Base-by-base conservation (phyloP, 805 yeast genomes). In the Sugiyamaella valdiviana region DNA sequence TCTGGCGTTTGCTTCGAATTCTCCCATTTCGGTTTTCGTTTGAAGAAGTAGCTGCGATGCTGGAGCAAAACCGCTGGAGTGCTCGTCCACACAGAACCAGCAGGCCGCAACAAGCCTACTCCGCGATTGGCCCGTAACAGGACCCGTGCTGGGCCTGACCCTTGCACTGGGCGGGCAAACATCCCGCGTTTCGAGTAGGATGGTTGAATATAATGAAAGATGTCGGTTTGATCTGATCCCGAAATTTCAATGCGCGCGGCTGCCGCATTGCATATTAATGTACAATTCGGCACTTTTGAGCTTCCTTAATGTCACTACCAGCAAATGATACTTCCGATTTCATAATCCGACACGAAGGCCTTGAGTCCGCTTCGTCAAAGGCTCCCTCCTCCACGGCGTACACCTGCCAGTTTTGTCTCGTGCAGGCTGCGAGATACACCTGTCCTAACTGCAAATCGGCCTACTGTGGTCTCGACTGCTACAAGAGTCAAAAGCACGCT, bases 381-480 rank as follows among this genome's bases (percentile, higher is more conserved):
- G 32, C 32, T 26, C 32, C 32, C n/a, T 26, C 32, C 3, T 26
- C 32, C 2, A 6, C 36, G 5, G 44, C 44, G 7, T 26, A 39
- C 26, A 19, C 39, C n/a, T 52, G 55, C 38, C 20, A 19, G 14
- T 43, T 50, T 22, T 53, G 54, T 22, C 37, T 24, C 10, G 15
- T 9, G 1, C 40, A 44, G 2, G 32, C 23, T 15, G 56, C 55
- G 35, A 39, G 44, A n/a, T 56, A 56, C 44, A 39, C 41, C 4
- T 56, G 59, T 36, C 59, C 59, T 5, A 50, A 47, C 23, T 56
- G 59, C 37, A 10, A 21, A 2, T 35, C 36, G n/a, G 37, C 40
- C 20, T 56, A 56, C 46, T 56, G 59, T 39, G 46, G 56, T 2
- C 36, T 56, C 32, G 37, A 24, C 7, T 56, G 59, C 29, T 56